Percentiles rank a stretch among this genome's conserved stretches.
Evolutionary conservation across 352 stramenopile genomes (phyloP).

Genomic region (Globisporangium cystogenes): DNA sequence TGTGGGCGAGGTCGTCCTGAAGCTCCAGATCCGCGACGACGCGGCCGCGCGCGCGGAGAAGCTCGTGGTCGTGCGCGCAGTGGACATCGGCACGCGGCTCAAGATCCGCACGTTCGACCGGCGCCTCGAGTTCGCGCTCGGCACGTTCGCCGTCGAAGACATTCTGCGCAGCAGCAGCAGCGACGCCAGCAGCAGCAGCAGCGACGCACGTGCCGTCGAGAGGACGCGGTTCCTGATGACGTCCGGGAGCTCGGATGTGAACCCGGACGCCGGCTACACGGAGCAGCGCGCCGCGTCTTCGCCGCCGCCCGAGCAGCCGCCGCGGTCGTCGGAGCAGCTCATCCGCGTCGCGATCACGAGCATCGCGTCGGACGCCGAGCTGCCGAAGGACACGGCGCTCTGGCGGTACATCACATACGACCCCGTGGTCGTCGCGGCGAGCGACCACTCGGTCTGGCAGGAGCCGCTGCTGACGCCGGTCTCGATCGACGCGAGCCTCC

Average conservation of each 20-base stretch:
- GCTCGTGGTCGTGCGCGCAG: conserved; percentile 42
- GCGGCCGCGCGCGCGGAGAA: conserved; percentile 30
- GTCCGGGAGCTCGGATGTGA: conserved; percentile 35
- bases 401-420: conserved; percentile 44
- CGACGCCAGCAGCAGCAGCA: not conserved
- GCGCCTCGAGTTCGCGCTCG: conserved; percentile 62
- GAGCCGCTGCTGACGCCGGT: conserved; percentile 60
- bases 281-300: conserved; percentile 5
- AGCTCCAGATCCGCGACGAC: conserved; percentile 50
- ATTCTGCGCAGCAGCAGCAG: conserved; percentile 27
- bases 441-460: conserved; percentile 61
- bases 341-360: conserved; percentile 75
- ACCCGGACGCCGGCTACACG: conserved; percentile 5
- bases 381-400: conserved; percentile 42
- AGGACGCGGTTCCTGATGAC: conserved; percentile 52
- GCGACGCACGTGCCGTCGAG: conserved; percentile 2
- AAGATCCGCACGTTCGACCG: conserved; percentile 64
- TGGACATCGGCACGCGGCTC: conserved; percentile 59
- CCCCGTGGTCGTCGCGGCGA: conserved; percentile 20
- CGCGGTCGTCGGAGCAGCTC: conserved; percentile 34
- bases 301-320: not conserved
- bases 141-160: conserved; percentile 72
- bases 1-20: conserved; percentile 42
- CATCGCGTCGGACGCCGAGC: conserved; percentile 51
- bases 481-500: conserved; percentile 65